Percentiles rank a stretch among this genome's conserved stretches.
Conservation (phyloP, 345 rosid species). For the Trapa bicornis region DNA sequence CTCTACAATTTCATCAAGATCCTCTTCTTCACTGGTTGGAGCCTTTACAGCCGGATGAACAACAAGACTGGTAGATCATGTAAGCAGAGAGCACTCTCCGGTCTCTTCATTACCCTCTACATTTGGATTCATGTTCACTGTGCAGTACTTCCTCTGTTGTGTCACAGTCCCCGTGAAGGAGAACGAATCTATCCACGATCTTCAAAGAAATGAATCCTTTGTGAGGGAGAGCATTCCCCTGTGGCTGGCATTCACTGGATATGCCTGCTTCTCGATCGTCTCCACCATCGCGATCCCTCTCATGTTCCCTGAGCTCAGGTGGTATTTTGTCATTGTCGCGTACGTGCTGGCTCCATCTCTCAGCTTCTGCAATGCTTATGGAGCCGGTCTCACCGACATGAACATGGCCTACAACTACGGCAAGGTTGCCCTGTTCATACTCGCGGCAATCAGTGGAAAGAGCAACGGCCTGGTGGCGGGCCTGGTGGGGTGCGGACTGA, state of each 20-base stretch:
- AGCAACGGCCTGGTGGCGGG: slow-evolving; percentile 75
- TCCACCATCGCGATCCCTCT: slow-evolving; percentile 61
- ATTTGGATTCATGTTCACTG: background rate
- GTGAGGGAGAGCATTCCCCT: slow-evolving; percentile 63
- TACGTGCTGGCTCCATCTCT: slow-evolving; percentile 82
- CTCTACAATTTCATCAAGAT: slow-evolving; percentile 86
- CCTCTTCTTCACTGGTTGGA: slow-evolving; percentile 39
- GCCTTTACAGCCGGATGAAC: slow-evolving; percentile 27
- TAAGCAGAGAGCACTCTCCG: slow-evolving; percentile 9
- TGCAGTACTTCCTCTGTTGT: too few species aligned
- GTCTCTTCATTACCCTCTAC: background rate
- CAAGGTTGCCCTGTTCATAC: slow-evolving; percentile 74
- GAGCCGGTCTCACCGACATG: slow-evolving; percentile 94
- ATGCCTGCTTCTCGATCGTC: slow-evolving; percentile 46
- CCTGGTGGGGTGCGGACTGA: slow-evolving; percentile 78
- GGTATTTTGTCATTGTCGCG: slow-evolving; percentile 79
- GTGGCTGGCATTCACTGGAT: slow-evolving; percentile 70
- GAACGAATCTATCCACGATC: slow-evolving; percentile 18
- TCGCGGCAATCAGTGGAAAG: slow-evolving; percentile 62
- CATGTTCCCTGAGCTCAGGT: slow-evolving; percentile 81
- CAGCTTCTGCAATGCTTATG: slow-evolving; percentile 96
- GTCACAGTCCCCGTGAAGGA: slow-evolving; percentile 20
- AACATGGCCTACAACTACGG: slow-evolving; percentile 95
- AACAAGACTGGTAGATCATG: slow-evolving; percentile 24
- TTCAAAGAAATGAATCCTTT: slow-evolving; percentile 49